Evolutionary conservation across 2,329 filamentous ascomycete genomes (phyloP).

Genomic region (Botrytis cinerea): DNA sequence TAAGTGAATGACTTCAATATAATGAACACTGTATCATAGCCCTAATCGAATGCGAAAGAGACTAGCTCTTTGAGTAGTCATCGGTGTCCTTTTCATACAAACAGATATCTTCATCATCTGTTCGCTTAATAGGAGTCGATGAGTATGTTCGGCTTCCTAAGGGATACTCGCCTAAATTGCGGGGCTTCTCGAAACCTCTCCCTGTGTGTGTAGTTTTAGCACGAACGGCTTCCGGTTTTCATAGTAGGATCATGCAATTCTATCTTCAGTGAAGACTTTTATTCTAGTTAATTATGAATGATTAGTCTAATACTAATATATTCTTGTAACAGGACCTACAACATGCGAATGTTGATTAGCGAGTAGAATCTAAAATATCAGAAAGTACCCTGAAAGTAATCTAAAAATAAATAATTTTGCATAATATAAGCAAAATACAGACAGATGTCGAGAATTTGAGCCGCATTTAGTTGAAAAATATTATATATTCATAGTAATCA

Average conservation of each 20-base stretch:
- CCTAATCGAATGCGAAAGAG: too few species aligned
- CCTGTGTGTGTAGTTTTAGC: not conserved
- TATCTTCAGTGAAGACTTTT: not conserved
- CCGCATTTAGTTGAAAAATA: not conserved
- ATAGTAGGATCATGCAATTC: not conserved
- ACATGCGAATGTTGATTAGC: not conserved
- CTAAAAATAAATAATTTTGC: not conserved
- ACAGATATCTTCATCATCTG: not conserved
- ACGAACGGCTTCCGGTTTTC: not conserved
- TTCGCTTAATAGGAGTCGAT: not conserved
- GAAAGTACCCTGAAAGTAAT: not conserved
- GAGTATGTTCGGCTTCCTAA: not conserved
- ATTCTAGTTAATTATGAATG: not conserved
- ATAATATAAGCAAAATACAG: not conserved
- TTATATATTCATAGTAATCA: not conserved
- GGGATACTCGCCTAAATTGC: not conserved
- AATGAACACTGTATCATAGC: too few species aligned
- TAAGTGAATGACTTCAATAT: too few species aligned
- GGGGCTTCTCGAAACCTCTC: not conserved
- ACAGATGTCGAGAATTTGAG: not conserved
- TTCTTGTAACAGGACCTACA: not conserved
- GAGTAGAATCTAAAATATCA: not conserved
- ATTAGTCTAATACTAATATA: not conserved
- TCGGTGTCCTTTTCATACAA: too few species aligned
- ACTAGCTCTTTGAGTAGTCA: too few species aligned